phyloP scores from a whole-genome alignment of 495 filamentous ascomycete genomes.

The Bathelium albidoporum region DNA sequence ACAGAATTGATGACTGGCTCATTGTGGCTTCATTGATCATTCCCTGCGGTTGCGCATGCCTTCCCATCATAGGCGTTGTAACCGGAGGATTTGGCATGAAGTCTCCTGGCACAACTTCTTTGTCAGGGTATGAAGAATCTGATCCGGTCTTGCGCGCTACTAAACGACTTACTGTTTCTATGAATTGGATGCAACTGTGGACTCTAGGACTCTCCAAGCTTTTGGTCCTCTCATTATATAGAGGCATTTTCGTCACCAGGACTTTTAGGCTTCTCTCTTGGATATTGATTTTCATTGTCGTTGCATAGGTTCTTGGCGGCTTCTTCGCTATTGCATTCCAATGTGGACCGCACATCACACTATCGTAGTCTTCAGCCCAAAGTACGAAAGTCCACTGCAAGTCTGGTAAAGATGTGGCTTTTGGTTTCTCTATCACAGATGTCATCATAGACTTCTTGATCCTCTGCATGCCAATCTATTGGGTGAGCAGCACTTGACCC shows the following conservation, averaged over 20 bases:
- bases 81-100: not conserved
- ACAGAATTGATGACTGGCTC: not conserved
- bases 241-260: not conserved
- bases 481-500: not conserved
- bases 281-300: not conserved
- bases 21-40: not conserved
- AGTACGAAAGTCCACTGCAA: not conserved
- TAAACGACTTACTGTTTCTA: not conserved
- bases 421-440: not conserved
- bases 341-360: not conserved
- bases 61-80: not conserved
- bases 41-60: not conserved
- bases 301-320: not conserved
- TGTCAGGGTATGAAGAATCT: not conserved
- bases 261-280: not conserved
- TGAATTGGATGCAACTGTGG: not conserved
- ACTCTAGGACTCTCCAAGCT: not conserved
- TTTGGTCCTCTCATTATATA: not conserved
- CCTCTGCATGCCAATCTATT: not conserved
- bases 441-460: not conserved
- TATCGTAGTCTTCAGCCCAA: not conserved
- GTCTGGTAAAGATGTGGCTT: not conserved
- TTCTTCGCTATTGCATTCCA: not conserved
- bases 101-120: not conserved
- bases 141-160: not conserved